Evolutionary conservation across 2,329 filamentous ascomycete genomes (phyloP), one percentile per base, ranked within the genome.

Genomic region (Botrytis medusae): DNA sequence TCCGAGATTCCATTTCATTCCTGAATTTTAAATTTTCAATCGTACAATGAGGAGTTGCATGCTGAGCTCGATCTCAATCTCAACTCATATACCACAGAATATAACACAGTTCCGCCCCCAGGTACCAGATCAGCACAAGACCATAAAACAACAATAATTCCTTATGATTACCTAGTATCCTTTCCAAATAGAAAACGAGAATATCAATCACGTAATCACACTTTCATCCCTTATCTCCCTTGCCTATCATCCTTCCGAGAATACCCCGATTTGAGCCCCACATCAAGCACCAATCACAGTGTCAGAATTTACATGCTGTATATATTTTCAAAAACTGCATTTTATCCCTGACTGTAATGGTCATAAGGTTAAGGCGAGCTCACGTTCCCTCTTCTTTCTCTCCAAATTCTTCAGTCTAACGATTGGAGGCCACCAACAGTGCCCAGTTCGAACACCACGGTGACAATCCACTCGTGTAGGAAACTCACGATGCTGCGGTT

Each of bases 361-460:
- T 69, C 64, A 72, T 40, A 69, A 72, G 29, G 37, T 22, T 20
- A 69, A 69, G 71, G 29, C 67, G 71, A 64, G 54, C 42, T 42
- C 64, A 69, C 63, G 54, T 32, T 54, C 54, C 65, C 42, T n/a
- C 10, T 20, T 44, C 10, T 10, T 10, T 25, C 10, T 5, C 18
- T 61, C 57, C 42, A 68, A 72, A 61, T 37, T 51, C 22, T 69
- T 57, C 57, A 44, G n/a, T 69, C 57, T 71, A 71, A 71, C 54
- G 32, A 69, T 44, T 61, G 71, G 69, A 64, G 72, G 77, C 75
- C 73, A 80, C 81, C 81, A 84, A 83, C 83, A 86, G 86, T 88
- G 89, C 88, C 89, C 89, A 89, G 87, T 84, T 84, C 89, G 90
- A 91, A 91, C 86, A 87, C 86, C 77, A 88, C 87, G 89, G 89